Evolutionary conservation across 2,329 filamentous ascomycete species (phyloP), one percentile per base, ranked within the genome.

Genomic region (Pestalotiopsis sp.): DNA sequence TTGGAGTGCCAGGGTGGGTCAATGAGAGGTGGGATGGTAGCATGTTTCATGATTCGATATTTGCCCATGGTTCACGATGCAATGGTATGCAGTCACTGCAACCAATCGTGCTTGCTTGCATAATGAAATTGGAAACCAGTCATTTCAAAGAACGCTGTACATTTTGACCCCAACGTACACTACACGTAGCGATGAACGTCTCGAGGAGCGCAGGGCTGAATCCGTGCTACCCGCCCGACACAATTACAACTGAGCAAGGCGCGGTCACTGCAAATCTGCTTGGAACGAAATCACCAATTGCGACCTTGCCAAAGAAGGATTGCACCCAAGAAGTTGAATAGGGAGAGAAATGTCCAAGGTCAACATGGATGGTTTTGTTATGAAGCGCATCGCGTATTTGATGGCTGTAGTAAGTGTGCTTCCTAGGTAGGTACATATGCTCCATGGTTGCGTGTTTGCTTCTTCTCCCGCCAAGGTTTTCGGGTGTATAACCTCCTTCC

Each of bases 1-100:
- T 45, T 45, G 63, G 23, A 14, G 27, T 38, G 25, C 41, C 31
- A 57, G 63, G 63, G 49, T 40, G 27, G 63, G 41, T 45, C 40
- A 25, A 45, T 40, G 5, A 23, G 36, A 66, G 31, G 14, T 56
- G 23, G 61, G 61, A 25, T 38, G n/a, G 49, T 38, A 17, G 27
- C 41, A 58, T 57, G 63, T 66, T 66, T 66, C 63, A 57, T 11
- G n/a, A 20, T 56, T 25, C 63, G 41, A 38, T n/a, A 38, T 49
- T 57, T 12, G 41, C 20, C 63, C 49, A 66, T 31, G 27, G 25
- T 31, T 66, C 63, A 57, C 63, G 23, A 23, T 20, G 27, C 63
- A 66, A 20, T 66, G 63, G 63, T 31, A 57, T n/a, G 36, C 20
- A 64, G 14, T 38, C 12, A 41, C n/a, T 40, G 36, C 59, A 36